Percentiles rank a stretch among this genome's conserved stretches.
Evolutionary conservation across 2,329 filamentous ascomycete species (phyloP).

Genomic region (Geosmithia flava): DNA sequence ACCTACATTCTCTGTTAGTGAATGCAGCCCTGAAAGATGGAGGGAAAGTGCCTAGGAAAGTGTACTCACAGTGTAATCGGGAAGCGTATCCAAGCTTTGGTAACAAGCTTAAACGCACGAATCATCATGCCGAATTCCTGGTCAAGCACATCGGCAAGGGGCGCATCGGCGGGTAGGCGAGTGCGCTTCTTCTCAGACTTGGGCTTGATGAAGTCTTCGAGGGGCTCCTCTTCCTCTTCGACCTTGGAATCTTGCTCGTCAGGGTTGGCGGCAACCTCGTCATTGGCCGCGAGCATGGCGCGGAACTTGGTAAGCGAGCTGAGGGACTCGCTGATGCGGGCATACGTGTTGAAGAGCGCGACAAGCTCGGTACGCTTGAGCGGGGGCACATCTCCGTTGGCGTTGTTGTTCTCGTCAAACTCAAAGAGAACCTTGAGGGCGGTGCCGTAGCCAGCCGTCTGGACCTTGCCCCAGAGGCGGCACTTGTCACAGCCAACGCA

Average conservation of each 20-base stretch:
- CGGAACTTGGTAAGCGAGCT: constrained; percentile 63
- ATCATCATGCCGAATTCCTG: constrained; percentile 25
- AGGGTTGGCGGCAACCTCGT: constrained; percentile 15
- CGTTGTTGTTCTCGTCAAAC: constrained; percentile 49
- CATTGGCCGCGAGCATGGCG: constrained; percentile 27
- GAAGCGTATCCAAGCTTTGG: constrained; percentile 57
- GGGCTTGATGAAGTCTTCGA: neutral
- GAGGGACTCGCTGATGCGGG: constrained; percentile 72
- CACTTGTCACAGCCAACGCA: constrained; percentile 99
- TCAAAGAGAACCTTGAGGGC: constrained; percentile 95
- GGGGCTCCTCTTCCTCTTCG: constrained; percentile 5
- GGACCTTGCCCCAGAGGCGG: constrained; percentile 92
- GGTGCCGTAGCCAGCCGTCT: constrained; percentile 88
- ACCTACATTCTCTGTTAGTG: constrained; percentile 15
- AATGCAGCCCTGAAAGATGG: too few species aligned
- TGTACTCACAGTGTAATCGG: constrained; percentile 57
- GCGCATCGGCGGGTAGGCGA: constrained; percentile 20
- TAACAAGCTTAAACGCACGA: constrained; percentile 50
- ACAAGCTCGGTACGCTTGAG: constrained; percentile 87
- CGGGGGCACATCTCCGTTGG: constrained; percentile 47
- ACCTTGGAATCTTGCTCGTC: constrained; percentile 6
- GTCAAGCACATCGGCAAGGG: constrained; percentile 1
- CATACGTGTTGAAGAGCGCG: constrained; percentile 87
- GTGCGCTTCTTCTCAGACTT: neutral
- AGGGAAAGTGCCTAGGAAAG: neutral